These are phyloP conservation scores for Penicillium sclerotigenum DNA, from an alignment of 2,329 filamentous ascomycete genomes.

Conservation along the genomic window DNA sequence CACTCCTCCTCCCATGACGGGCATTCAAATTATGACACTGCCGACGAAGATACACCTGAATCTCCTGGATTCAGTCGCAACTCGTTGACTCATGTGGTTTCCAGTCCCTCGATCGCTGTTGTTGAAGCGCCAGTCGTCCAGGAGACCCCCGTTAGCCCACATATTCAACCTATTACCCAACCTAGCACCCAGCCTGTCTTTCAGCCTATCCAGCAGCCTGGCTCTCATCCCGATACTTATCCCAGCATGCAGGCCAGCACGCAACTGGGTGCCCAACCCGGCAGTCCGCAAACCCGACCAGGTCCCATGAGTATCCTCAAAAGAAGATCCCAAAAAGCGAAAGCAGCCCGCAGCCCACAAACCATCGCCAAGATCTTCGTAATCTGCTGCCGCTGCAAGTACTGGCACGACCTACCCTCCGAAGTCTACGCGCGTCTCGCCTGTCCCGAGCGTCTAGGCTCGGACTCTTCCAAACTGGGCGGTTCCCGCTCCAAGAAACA, in stretches of 20 bases:
- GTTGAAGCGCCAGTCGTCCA: neutral
- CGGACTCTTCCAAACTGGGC: conserved; percentile 6
- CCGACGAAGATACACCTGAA: conserved; percentile 27
- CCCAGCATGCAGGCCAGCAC: neutral
- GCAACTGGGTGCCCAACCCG: neutral
- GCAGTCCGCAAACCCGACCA: conserved; percentile 5
- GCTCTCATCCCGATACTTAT: neutral
- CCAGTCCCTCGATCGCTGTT: neutral
- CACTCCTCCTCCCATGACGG: conserved; percentile 16
- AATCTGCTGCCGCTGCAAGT: conserved; percentile 44
- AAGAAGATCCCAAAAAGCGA: conserved; percentile 17
- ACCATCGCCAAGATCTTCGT: conserved; percentile 41
- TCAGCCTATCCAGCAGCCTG: neutral
- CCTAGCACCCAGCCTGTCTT: neutral
- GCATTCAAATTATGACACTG: conserved; percentile 34
- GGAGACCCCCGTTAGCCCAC: neutral
- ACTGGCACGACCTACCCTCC: conserved; percentile 45
- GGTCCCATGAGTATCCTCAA: conserved; percentile 6
- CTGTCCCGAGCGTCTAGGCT: conserved; percentile 20
- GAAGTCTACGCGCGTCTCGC: conserved; percentile 39
- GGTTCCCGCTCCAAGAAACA: conserved; percentile 6
- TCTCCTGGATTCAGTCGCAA: conserved; percentile 4
- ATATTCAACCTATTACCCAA: neutral
- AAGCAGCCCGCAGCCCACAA: conserved; percentile 16
- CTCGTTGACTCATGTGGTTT: neutral